phyloP scores from a whole-genome alignment of 768 basidiomycete species.

The Boletus eberwhitei region DNA sequence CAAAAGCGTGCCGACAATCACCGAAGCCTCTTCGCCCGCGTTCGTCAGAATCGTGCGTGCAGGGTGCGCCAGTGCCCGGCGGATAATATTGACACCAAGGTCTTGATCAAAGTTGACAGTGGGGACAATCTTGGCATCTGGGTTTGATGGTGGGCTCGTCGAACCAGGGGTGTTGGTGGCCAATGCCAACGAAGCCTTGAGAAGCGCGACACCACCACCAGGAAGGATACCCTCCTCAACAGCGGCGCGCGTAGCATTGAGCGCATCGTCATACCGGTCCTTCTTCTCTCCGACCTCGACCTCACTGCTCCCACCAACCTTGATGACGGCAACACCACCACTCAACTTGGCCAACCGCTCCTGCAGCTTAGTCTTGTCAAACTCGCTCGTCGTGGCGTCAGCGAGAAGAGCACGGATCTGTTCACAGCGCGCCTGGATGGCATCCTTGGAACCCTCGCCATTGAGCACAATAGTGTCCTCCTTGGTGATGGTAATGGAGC shows the following conservation, averaged over 20 bases:
- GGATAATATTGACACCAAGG: constrained; percentile 91
- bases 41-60: constrained; percentile 88
- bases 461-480: constrained; percentile 97
- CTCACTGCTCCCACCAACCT: constrained; percentile 90
- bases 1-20: constrained; percentile 87
- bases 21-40: constrained; percentile 90
- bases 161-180: constrained; percentile 48
- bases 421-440: constrained; percentile 91
- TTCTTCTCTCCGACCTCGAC: constrained; percentile 99
- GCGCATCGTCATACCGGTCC: constrained; percentile 95
- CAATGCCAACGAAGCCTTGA: constrained; percentile 78
- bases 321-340: constrained; percentile 98
- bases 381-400: constrained; percentile 87
- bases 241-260: constrained; percentile 97
- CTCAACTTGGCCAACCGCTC: constrained; percentile 95
- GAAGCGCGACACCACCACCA: constrained; percentile 90
- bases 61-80: constrained; percentile 79
- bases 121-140: constrained; percentile 63
- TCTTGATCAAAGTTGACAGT: constrained; percentile 96
- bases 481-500: constrained; percentile 84
- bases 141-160: constrained; percentile 44
- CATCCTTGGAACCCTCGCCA: constrained; percentile 86
- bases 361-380: constrained; percentile 91
- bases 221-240: constrained; percentile 99
- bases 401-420: constrained; percentile 84